phyloP scores from a whole-genome alignment of 345 rosid genomes.

The Hibiscus mutabilis region DNA sequence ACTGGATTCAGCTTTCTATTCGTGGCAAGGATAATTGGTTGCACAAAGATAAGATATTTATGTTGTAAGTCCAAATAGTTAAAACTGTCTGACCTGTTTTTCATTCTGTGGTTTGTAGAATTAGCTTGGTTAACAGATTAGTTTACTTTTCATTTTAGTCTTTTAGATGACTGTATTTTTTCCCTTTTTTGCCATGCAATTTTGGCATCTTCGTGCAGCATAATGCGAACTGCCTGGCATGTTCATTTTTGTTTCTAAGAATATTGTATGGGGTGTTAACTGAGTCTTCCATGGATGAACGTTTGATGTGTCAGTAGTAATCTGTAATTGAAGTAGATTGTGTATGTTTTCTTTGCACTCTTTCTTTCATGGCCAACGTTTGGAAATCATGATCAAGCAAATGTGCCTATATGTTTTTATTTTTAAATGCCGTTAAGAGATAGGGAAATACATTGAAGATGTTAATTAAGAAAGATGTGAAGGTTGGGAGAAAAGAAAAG shows the following conservation, averaged over 20 bases:
- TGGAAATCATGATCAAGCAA: no score
- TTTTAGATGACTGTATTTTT: background rate
- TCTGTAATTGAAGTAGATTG: background rate
- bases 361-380: background rate
- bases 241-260: slow-evolving; percentile 9
- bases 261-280: background rate
- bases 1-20: background rate
- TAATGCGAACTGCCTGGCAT: slow-evolving; percentile 11
- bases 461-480: no score
- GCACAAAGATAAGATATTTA: slow-evolving; percentile 9
- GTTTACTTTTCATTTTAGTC: background rate
- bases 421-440: no score
- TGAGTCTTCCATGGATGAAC: background rate
- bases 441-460: no score
- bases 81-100: background rate
- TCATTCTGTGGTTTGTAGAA: slow-evolving; percentile 11
- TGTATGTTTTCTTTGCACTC: background rate
- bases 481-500: no score
- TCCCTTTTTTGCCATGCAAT: background rate
- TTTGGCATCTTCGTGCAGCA: background rate
- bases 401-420: no score
- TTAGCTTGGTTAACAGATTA: slow-evolving; percentile 2
- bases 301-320: background rate
- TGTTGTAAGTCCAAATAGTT: slow-evolving; percentile 5
- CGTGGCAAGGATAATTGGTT: slow-evolving; percentile 7